Base-by-base conservation (phyloP, 345 rosid species). In the Sisymbrium irio region DNA sequence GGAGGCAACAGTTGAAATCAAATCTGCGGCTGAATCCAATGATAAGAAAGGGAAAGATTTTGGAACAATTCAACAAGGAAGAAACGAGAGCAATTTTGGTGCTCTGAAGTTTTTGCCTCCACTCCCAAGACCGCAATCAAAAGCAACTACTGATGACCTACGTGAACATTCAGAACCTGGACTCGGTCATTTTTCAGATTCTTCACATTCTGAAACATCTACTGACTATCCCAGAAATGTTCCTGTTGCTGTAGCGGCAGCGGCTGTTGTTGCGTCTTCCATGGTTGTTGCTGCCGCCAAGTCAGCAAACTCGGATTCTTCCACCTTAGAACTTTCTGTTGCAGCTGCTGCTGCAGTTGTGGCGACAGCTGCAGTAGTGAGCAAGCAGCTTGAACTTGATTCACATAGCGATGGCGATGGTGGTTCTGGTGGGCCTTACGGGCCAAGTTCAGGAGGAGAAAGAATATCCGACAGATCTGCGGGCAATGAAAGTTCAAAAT, bases 251-350 rank as follows among this genome's bases (percentile, higher is more conserved):
- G 96, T 88, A 0, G 97, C 97, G 0, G 97, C 97, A 14, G 97
- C 97, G 33, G 98, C 97, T 78, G 98, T 83, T 81, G 89, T 89
- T 82, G 98, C 97, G 33, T 93, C 98, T 65, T 87, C 97, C 51
- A 87, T 93, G 98, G 97, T 93, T 66, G 98, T 80, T 81, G 93
- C 97, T 75, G 92, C 84, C 10, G 81, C 88, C 73, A 93, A 89
- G 85, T 75, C 78, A 60, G 84, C 97, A 19, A 76, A 78, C 77
- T 42, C 78, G 0, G 91, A 89, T 60, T 69, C 93, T 57, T 85
- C 83, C 75, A 76, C 86, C 69, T 49, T 75, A 9, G 96, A 92
- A 79, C 85, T 89, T 71, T 92, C 98, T 67, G 97, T 85, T 57
- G 93, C 96, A 42, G 97, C 97, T 18, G 97, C 98, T 12, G 98